Percentiles rank a stretch among this genome's conserved stretches.
These are phyloP conservation scores for Penicillium sp. DNA, from an alignment of 2,329 filamentous ascomycete genomes.

Conservation along the genomic window DNA sequence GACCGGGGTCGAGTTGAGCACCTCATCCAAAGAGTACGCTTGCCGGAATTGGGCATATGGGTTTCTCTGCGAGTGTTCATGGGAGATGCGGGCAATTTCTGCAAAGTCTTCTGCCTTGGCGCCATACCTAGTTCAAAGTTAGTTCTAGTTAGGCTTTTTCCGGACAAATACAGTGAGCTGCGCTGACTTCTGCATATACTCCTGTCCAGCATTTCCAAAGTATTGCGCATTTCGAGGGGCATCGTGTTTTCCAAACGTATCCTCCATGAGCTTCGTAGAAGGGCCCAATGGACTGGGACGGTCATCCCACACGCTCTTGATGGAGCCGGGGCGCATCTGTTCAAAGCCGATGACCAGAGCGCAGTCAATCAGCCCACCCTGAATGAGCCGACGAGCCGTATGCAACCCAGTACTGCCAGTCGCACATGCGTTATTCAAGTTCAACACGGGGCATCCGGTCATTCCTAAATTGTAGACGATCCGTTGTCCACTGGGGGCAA, in stretches of 20 bases:
- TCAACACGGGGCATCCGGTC: slow-evolving; percentile 94
- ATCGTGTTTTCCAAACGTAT: slow-evolving; percentile 75
- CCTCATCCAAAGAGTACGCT: slow-evolving; percentile 82
- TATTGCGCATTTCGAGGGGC: slow-evolving; percentile 85
- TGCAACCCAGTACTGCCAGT: slow-evolving; percentile 86
- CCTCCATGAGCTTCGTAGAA: slow-evolving; percentile 74
- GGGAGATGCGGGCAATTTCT: slow-evolving; percentile 90
- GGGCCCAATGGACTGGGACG: slow-evolving; percentile 76
- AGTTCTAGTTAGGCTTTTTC: not conserved
- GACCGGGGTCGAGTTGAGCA: slow-evolving; percentile 74
- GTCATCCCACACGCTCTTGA: slow-evolving; percentile 83
- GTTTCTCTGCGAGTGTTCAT: slow-evolving; percentile 85
- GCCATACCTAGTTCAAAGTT: slow-evolving; percentile 62
- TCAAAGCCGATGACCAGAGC: slow-evolving; percentile 92
- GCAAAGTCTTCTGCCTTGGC: slow-evolving; percentile 83
- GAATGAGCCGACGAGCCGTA: slow-evolving; percentile 77
- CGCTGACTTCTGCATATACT: slow-evolving; percentile 87
- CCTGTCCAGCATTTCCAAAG: slow-evolving; percentile 89
- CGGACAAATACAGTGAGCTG: not conserved
- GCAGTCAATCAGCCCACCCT: slow-evolving; percentile 81
- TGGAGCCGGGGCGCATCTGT: slow-evolving; percentile 90
- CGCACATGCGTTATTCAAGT: slow-evolving; percentile 98
- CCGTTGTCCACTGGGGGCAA: slow-evolving; percentile 44
- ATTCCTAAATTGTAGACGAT: slow-evolving; percentile 60
- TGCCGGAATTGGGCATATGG: slow-evolving; percentile 95